Conservation (phyloP, 2,329 filamentous ascomycete genomes). For the Fusarium sp. region DNA sequence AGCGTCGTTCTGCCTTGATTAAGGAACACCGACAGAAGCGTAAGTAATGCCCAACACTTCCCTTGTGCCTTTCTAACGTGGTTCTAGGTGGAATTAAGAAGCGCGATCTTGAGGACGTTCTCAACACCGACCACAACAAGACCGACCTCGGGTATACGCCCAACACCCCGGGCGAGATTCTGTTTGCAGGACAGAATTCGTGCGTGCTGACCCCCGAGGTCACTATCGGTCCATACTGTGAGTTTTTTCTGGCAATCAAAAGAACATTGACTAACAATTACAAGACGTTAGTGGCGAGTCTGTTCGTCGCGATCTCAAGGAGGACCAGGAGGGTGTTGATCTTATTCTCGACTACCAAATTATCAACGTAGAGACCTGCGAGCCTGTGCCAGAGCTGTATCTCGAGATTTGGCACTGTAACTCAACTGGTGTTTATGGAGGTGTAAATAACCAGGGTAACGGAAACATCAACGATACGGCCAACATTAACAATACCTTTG, state of each 20-base stretch:
- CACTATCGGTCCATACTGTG: conserved; percentile 62
- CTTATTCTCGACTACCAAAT: conserved; percentile 60
- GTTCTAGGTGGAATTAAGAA: conserved; percentile 36
- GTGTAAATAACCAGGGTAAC: conserved; percentile 53
- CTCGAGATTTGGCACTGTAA: conserved; percentile 63
- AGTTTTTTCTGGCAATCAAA: fast-evolving
- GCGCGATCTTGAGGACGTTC: conserved; percentile 51
- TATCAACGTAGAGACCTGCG: conserved; percentile 59
- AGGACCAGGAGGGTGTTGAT: conserved; percentile 56
- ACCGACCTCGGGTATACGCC: conserved; percentile 52
- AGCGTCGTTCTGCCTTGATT: conserved; percentile 58
- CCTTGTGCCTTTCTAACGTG: background rate
- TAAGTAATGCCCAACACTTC: background rate
- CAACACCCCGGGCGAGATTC: conserved; percentile 47
- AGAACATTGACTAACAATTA: background rate
- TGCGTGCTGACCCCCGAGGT: conserved; percentile 64
- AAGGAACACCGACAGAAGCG: conserved; percentile 58
- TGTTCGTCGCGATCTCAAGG: conserved; percentile 55
- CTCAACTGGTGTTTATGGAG: conserved; percentile 61
- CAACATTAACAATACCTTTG: conserved; percentile 52
- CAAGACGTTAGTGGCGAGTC: conserved; percentile 50
- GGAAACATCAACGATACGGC: conserved; percentile 58
- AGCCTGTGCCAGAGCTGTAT: conserved; percentile 56
- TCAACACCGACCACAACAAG: conserved; percentile 55
- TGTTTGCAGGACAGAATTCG: conserved; percentile 57